Base-by-base conservation (phyloP, 176 grass and related monocot species). In the Alopecurus myosuroides region DNA sequence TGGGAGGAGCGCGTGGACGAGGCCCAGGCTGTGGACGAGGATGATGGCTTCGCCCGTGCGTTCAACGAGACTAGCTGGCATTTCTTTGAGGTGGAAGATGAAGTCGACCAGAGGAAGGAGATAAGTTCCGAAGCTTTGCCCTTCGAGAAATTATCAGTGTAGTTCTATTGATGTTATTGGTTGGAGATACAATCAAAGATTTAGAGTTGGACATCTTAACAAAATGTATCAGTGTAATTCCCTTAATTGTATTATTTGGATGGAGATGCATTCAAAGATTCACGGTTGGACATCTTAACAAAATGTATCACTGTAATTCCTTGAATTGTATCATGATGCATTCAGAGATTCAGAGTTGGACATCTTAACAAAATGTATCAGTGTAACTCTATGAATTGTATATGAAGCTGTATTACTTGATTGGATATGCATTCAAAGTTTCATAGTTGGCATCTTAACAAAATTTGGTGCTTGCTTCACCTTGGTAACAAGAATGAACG, bases 11-110 rank as follows among this genome's bases (percentile, higher is more conserved):
- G 56, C 40, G 18, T 89, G 28, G 90, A 88, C 63, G 85, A 88
- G 39, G 79, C 31, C 28, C 26, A 18, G 29, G 34, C 56, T 18
- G 9, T 83, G 92, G 84, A 77, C 23, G 87, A 86, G 0, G 91
- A 88, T 7, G 91, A 88, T 51, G 84, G 85, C 35, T 86, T 91
- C 46, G 12, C 55, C 73, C 85, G 77, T 45, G 87, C 95, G 3
- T 95, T 95, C 77, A 90, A 93, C 82, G 89, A 98, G 72, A 98
- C 93, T 11, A 91, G 93, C 84, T 98, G 95, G 93, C 95, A 98
- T 88, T 95, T 98, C 85, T 98, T 98, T 7, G 66, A 91, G 29
- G 80, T 90, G 70, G 79, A 88, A 18, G 60, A 88, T 7, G 52
- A 28, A 22, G 51, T 36, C 22, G 74, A 85, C 49, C 26, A 10